Percentiles rank a stretch among this genome's conserved stretches.
These are phyloP conservation scores for Penicillium sp. DNA, from an alignment of 2,329 filamentous ascomycete genomes.

Conservation along the genomic window DNA sequence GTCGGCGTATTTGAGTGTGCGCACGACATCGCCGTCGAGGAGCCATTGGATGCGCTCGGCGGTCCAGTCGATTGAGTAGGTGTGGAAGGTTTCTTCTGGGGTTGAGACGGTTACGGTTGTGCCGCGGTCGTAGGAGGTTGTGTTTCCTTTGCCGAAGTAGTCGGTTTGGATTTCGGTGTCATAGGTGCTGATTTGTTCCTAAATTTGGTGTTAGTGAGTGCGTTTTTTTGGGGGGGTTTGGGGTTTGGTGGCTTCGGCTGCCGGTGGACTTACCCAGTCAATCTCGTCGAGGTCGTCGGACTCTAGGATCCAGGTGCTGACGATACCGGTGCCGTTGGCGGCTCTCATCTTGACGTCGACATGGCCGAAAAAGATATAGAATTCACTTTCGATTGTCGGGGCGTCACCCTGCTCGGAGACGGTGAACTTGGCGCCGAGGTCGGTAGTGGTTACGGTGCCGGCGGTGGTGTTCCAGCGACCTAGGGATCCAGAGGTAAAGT, in stretches of 20 bases:
- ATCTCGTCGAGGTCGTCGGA: conserved; percentile 94
- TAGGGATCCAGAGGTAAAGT: conserved; percentile 51
- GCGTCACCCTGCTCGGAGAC: conserved; percentile 74
- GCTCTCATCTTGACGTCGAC: conserved; percentile 83
- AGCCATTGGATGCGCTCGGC: conserved; percentile 62
- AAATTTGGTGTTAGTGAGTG: neutral
- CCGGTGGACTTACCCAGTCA: conserved; percentile 79
- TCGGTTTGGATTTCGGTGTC: conserved; percentile 65
- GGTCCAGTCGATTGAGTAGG: conserved; percentile 63
- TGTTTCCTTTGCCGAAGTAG: conserved; percentile 93
- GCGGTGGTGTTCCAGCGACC: conserved; percentile 64
- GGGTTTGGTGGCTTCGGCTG: neutral
- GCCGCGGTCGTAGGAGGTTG: conserved; percentile 74
- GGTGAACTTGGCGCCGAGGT: conserved; percentile 78
- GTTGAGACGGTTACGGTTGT: conserved; percentile 66
- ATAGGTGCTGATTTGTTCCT: conserved; percentile 42
- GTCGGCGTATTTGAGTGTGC: conserved; percentile 61
- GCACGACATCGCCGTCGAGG: conserved; percentile 61
- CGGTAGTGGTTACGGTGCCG: conserved; percentile 61
- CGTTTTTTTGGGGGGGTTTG: too few relatives aligned
- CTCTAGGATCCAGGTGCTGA: conserved; percentile 85
- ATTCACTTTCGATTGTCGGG: conserved; percentile 81
- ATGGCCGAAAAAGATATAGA: conserved; percentile 98
- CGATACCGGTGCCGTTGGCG: conserved; percentile 83
- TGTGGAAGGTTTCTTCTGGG: conserved; percentile 53